These are phyloP conservation scores for Leishmania arabica DNA, from an alignment of 208 protist genomes.

Conservation along the genomic window DNA sequence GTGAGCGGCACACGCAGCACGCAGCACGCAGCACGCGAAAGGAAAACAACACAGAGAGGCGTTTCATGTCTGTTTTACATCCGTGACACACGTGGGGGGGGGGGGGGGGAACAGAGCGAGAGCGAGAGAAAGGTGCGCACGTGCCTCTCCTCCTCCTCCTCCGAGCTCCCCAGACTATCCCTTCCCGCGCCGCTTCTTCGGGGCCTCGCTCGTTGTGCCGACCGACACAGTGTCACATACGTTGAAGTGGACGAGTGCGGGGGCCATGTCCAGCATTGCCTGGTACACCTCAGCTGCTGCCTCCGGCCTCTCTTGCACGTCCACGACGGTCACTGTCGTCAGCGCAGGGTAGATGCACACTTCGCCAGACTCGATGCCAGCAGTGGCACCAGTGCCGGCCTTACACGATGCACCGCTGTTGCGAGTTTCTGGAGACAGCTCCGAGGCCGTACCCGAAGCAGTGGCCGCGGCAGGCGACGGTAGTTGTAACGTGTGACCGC, in stretches of 20 bases:
- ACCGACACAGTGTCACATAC: conserved; percentile 62
- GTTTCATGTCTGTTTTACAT: not conserved
- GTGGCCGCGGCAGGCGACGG: conserved; percentile 1
- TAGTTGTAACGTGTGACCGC: not conserved
- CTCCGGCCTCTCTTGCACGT: conserved; percentile 46
- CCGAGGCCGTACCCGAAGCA: not conserved
- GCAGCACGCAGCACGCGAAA: not conserved
- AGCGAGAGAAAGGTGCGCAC: not conserved
- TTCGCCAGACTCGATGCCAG: conserved; percentile 28
- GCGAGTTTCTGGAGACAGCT: conserved; percentile 11
- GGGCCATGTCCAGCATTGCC: conserved; percentile 41
- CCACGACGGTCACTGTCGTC: conserved; percentile 60
- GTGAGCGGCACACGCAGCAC: not conserved
- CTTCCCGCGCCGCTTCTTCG: conserved; percentile 14
- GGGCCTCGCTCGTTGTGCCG: conserved; percentile 29
- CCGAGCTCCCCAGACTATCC: not conserved
- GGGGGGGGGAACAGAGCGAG: too few species aligned
- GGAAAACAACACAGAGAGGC: not conserved
- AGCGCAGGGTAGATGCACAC: conserved; percentile 43
- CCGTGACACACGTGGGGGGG: not conserved
- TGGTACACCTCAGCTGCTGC: conserved; percentile 45
- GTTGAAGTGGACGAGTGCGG: conserved; percentile 61
- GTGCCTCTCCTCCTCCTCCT: not conserved
- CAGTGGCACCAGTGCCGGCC: conserved; percentile 12
- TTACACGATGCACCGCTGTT: conserved; percentile 11